Percentiles rank a stretch among this genome's conserved stretches.
These are phyloP conservation scores for Stramenopiles sp. DNA, from an alignment of 352 stramenopile genomes.

Conservation along the genomic window DNA sequence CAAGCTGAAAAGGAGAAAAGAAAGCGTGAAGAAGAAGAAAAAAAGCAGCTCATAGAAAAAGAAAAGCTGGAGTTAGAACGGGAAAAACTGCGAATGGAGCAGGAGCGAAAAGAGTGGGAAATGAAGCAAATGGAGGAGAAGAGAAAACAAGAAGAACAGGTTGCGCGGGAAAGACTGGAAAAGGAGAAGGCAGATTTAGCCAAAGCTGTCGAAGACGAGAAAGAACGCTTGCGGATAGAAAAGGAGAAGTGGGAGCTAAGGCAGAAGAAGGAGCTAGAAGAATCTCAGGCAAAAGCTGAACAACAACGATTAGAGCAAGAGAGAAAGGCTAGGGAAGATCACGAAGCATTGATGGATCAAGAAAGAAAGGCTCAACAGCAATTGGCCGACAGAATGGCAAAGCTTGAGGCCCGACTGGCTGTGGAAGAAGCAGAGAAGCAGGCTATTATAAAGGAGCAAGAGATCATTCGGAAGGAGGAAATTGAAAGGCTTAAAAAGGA, in stretches of 20 bases:
- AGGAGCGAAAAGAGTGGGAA: neutral
- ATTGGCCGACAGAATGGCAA: neutral
- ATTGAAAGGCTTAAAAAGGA: neutral
- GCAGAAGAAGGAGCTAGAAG: neutral
- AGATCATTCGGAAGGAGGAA: slow-evolving; percentile 1
- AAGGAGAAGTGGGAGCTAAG: neutral
- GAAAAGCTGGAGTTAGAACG: slow-evolving; percentile 1
- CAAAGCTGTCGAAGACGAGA: slow-evolving; percentile 7
- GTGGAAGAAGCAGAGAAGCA: neutral
- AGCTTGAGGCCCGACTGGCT: neutral
- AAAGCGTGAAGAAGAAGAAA: neutral
- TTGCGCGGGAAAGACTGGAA: neutral
- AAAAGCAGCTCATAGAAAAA: neutral
- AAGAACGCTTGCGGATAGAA: neutral
- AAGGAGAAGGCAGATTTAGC: slow-evolving; percentile 10
- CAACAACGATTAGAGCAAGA: neutral
- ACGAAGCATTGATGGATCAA: neutral
- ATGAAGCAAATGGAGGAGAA: slow-evolving; percentile 6
- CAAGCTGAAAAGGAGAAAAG: neutral
- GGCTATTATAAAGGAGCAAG: slow-evolving; percentile 8
- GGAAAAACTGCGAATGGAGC: neutral
- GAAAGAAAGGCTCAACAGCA: neutral
- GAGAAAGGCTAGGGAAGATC: neutral
- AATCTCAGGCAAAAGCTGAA: neutral
- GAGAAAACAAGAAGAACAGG: neutral